Percentiles rank a stretch among this genome's conserved stretches.
Evolutionary conservation across 2,329 filamentous ascomycete genomes (phyloP).

Genomic region (Coniochaeta sp.): DNA sequence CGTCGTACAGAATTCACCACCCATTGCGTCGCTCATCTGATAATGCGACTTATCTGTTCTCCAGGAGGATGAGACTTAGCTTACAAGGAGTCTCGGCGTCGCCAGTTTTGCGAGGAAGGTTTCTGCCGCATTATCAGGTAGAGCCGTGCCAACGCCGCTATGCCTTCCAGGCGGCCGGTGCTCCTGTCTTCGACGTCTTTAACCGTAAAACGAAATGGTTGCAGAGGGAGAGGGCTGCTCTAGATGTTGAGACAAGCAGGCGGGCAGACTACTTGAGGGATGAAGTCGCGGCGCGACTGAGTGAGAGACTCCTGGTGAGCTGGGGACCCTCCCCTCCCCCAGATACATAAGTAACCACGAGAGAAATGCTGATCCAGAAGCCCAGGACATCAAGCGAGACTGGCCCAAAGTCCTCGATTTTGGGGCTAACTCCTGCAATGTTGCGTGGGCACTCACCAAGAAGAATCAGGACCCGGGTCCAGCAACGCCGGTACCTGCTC

Average conservation of each 20-base stretch:
- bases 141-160: constrained; percentile 52
- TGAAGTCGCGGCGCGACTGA: constrained; percentile 77
- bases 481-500: constrained; percentile 48
- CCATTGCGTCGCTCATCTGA: background rate
- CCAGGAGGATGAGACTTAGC: constrained; percentile 7
- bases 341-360: background rate
- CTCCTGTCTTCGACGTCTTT: constrained; percentile 83
- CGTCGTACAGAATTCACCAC: background rate
- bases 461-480: constrained; percentile 58
- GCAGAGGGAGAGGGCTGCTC: constrained; percentile 81
- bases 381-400: constrained; percentile 80
- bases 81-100: constrained; percentile 5
- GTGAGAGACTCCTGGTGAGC: constrained; percentile 72
- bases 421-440: constrained; percentile 91
- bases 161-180: constrained; percentile 70
- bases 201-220: constrained; percentile 80
- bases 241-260: constrained; percentile 62
- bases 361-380: background rate
- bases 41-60: background rate
- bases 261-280: constrained; percentile 89
- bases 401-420: constrained; percentile 84
- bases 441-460: constrained; percentile 72
- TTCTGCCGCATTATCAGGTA: constrained; percentile 7
- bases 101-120: constrained; percentile 1
- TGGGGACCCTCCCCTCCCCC: background rate